Percentiles rank a stretch among this genome's conserved stretches.
Evolutionary conservation across 78 protist species (phyloP).

Genomic region (Polysphondylium violaceum): DNA sequence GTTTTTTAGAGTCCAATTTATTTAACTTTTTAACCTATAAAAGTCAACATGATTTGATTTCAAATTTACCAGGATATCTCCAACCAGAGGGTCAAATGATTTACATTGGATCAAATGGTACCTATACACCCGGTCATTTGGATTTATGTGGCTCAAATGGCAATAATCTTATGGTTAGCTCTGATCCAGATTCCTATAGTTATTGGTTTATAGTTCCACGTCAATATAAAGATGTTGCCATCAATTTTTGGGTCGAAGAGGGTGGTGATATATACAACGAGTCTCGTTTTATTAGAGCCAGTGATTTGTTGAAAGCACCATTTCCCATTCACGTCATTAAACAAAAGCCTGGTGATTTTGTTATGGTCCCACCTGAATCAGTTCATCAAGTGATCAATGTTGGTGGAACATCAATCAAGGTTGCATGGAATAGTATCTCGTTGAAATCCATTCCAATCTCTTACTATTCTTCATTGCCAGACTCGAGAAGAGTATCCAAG

Average conservation of each 20-base stretch:
- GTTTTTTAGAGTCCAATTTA: not conserved
- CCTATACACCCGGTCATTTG: conserved; percentile 79
- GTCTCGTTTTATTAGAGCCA: conserved; percentile 21
- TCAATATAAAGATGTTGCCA: conserved; percentile 7
- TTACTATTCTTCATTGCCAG: conserved; percentile 44
- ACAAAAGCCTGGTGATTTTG: conserved; percentile 62
- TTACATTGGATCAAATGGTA: conserved; percentile 78
- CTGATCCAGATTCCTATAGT: conserved; percentile 6
- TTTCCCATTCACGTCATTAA: conserved; percentile 53
- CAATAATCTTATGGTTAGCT: conserved; percentile 60
- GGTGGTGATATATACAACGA: conserved; percentile 74
- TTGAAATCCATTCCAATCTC: conserved; percentile 23
- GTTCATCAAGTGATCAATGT: conserved; percentile 72
- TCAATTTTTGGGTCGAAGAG: conserved; percentile 35
- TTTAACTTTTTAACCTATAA: not conserved
- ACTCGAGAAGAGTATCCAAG: not conserved
- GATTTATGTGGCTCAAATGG: conserved; percentile 58
- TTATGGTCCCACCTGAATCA: conserved; percentile 69
- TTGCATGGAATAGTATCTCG: conserved; percentile 55
- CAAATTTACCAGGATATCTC: conserved; percentile 45
- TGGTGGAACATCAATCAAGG: conserved; percentile 38
- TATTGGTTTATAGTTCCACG: conserved; percentile 63
- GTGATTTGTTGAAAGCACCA: conserved; percentile 30
- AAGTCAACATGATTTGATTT: conserved; percentile 31
- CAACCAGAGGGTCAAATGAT: conserved; percentile 37